A percentile compares a stretch with the other conserved stretches of the same genome.
Evolutionary conservation across 805 yeast species (phyloP).

Genomic region (Torulaspora delbrueckii): DNA sequence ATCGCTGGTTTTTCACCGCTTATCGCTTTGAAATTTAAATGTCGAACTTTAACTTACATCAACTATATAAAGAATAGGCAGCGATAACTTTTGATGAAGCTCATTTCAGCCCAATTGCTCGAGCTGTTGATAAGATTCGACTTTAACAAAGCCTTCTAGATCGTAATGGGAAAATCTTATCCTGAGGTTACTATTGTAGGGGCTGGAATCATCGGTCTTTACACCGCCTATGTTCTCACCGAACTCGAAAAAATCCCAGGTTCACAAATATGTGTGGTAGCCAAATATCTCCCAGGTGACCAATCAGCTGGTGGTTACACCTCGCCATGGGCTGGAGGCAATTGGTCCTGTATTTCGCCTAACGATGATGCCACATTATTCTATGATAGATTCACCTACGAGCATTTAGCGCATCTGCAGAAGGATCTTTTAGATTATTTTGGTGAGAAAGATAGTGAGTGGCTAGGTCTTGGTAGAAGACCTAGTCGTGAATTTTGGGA

Average conservation of each 20-base stretch:
- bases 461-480: conserved; percentile 50
- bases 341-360: conserved; percentile 57
- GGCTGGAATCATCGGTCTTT: conserved; percentile 63
- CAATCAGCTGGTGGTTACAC: conserved; percentile 60
- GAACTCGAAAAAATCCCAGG: conserved; percentile 39
- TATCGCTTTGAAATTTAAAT: not conserved
- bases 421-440: conserved; percentile 45
- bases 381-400: conserved; percentile 56
- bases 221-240: conserved; percentile 51
- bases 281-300: conserved; percentile 73
- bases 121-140: not conserved
- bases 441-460: conserved; percentile 22
- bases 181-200: conserved; percentile 37
- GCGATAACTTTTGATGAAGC: not conserved
- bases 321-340: conserved; percentile 77
- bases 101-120: not conserved
- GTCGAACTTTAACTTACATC: not conserved
- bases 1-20: not conserved
- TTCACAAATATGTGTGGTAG: conserved; percentile 50
- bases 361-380: conserved; percentile 46
- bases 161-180: not conserved
- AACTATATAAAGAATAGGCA: not conserved
- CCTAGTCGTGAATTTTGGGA: conserved; percentile 63
- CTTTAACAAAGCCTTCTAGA: not conserved
- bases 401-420: conserved; percentile 42